phyloP scores from a whole-genome alignment of 176 grass and related monocot genomes.

The Poa pratensis region DNA sequence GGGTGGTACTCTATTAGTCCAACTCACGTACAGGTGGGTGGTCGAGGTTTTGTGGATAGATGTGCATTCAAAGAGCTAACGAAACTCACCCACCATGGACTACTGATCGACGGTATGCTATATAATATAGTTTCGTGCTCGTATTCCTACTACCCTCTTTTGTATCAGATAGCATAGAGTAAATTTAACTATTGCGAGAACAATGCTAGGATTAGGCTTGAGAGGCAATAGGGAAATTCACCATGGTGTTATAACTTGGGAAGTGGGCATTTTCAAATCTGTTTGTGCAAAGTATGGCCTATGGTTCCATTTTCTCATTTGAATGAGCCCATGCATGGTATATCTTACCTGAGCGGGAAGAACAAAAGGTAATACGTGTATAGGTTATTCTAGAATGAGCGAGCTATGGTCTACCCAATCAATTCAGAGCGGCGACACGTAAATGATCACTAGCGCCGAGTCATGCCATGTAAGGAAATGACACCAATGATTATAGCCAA shows the following conservation, averaged over 20 bases:
- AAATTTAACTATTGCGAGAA: neutral
- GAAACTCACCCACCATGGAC: no score
- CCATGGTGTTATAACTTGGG: neutral
- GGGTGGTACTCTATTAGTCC: no score
- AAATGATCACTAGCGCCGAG: no score
- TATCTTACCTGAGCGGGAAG: rapidly evolving
- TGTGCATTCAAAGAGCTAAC: no score
- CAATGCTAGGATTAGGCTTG: neutral
- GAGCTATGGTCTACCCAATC: neutral
- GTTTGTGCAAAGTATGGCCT: neutral
- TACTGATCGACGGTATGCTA: neutral
- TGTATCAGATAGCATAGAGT: neutral
- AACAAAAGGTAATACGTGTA: neutral
- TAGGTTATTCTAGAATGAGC: neutral
- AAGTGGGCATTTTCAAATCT: neutral
- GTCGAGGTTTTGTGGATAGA: no score
- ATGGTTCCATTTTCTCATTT: neutral
- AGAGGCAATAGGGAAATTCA: neutral
- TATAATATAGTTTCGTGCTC: neutral
- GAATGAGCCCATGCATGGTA: neutral
- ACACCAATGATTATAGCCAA: no score
- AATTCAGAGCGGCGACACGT: no score
- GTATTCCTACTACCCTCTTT: neutral
- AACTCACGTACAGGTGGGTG: no score
- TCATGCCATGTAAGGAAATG: no score